Conservation (phyloP, 257 asterid genomes). For the Cordia subcordata region DNA sequence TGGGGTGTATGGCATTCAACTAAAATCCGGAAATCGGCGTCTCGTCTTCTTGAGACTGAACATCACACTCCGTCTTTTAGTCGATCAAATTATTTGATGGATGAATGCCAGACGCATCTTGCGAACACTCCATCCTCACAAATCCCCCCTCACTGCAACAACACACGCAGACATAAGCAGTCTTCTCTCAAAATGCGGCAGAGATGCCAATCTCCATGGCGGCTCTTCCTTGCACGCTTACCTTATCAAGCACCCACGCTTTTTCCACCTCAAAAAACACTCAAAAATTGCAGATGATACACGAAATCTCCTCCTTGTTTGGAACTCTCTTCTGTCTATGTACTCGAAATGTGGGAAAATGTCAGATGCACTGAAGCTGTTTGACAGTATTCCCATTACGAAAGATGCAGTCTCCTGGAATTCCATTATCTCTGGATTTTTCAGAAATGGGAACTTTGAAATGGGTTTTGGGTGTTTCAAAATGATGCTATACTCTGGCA, state of each 20-base stretch:
- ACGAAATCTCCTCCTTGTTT: constrained; percentile 19
- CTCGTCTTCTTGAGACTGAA: no score
- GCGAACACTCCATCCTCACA: constrained; percentile 17
- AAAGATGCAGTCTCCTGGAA: constrained; percentile 83
- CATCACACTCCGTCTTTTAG: no score
- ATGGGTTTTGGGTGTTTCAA: constrained; percentile 55
- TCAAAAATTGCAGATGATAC: not conserved
- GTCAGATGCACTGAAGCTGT: constrained; percentile 48
- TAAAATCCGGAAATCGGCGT: no score
- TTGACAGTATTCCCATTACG: constrained; percentile 56
- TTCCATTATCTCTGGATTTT: constrained; percentile 69
- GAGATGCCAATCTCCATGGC: constrained; percentile 44
- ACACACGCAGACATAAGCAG: constrained; percentile 32
- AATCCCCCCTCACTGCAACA: constrained; percentile 15
- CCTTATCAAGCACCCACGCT: constrained; percentile 49
- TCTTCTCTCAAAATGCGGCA: constrained; percentile 47
- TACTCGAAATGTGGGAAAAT: constrained; percentile 45
- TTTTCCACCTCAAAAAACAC: constrained; percentile 7
- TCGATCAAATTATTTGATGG: constrained; percentile 20
- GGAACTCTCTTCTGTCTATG: constrained; percentile 53
- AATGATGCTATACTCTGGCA: constrained; percentile 22
- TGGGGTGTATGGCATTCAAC: no score
- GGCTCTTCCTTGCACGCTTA: constrained; percentile 72
- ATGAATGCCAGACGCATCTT: constrained; percentile 45
- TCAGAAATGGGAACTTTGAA: constrained; percentile 33